Percentiles rank a stretch among this genome's conserved stretches.
Conservation (phyloP, 1,284 basidiomycete species). For the Cutaneotrichosporon sp. region DNA sequence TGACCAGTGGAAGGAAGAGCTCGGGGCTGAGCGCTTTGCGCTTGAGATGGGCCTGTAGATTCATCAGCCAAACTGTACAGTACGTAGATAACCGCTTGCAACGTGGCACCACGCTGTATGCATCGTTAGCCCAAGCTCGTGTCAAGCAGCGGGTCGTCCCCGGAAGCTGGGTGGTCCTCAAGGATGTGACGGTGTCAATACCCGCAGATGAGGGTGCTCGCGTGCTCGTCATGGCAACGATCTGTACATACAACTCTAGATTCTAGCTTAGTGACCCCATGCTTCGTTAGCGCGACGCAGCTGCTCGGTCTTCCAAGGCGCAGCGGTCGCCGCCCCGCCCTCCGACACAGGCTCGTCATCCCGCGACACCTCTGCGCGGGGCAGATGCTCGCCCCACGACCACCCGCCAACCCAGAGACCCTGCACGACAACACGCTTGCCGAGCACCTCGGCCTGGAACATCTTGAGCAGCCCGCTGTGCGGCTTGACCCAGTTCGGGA, state of each 20-base stretch:
- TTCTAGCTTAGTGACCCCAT: constrained; percentile 5
- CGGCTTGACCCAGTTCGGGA: constrained; percentile 86
- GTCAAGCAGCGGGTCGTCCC: no score
- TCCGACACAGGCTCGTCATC: constrained; percentile 6
- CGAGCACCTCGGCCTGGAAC: constrained; percentile 94
- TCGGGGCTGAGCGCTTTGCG: no score
- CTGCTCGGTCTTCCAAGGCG: constrained; percentile 12
- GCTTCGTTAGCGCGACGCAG: constrained; percentile 1
- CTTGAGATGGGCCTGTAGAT: no score
- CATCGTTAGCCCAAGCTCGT: no score
- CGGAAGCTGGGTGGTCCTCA: no score
- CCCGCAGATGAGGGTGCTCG: no score
- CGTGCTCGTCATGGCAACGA: no score
- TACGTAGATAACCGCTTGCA: no score
- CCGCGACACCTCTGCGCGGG: not conserved
- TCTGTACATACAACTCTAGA: not conserved
- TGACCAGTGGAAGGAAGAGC: no score
- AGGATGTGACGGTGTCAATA: no score
- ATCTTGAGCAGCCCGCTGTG: constrained; percentile 90
- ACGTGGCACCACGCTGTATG: no score
- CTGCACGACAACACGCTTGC: constrained; percentile 95
- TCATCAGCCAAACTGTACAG: no score
- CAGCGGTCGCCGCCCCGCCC: constrained; percentile 10
- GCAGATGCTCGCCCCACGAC: constrained; percentile 41
- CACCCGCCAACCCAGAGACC: constrained; percentile 83